These are phyloP conservation scores for Pinus tabuliformis DNA, from an alignment of 75 land plant genomes.

Conservation along the genomic window DNA sequence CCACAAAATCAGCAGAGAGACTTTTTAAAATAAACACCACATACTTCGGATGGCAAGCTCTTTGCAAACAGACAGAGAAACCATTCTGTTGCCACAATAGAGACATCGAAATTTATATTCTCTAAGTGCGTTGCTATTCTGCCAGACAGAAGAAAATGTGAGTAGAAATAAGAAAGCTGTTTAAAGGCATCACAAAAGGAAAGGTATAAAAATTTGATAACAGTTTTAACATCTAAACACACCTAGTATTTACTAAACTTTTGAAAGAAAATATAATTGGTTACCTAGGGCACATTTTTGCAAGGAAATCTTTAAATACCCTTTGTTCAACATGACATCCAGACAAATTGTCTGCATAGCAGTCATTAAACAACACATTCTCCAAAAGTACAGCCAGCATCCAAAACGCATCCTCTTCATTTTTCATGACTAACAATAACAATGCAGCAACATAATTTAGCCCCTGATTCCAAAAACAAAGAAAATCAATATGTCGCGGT, in stretches of 20 bases:
- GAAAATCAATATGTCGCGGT: background rate
- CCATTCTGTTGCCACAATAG: conserved; percentile 54
- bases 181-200: background rate
- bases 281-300: conserved; percentile 38
- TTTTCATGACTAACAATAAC: conserved; percentile 48
- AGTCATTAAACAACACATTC: conserved; percentile 38
- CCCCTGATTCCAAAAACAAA: conserved; percentile 21
- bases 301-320: conserved; percentile 42
- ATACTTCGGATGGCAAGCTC: conserved; percentile 52
- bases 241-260: background rate
- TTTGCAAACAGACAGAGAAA: conserved; percentile 50
- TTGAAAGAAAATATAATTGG: background rate
- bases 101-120: conserved; percentile 41
- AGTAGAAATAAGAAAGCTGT: background rate
- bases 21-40: background rate
- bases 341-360: conserved; percentile 38
- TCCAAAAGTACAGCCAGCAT: conserved; percentile 53
- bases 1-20: background rate
- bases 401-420: conserved; percentile 56
- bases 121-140: conserved; percentile 42
- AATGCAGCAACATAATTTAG: conserved; percentile 46
- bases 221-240: background rate
- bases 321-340: conserved; percentile 54
- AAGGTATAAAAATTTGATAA: background rate
- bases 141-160: background rate